Base-by-base conservation (phyloP, 192 early-diverging fungal species). In the Phycomyces blakesleeanus region DNA sequence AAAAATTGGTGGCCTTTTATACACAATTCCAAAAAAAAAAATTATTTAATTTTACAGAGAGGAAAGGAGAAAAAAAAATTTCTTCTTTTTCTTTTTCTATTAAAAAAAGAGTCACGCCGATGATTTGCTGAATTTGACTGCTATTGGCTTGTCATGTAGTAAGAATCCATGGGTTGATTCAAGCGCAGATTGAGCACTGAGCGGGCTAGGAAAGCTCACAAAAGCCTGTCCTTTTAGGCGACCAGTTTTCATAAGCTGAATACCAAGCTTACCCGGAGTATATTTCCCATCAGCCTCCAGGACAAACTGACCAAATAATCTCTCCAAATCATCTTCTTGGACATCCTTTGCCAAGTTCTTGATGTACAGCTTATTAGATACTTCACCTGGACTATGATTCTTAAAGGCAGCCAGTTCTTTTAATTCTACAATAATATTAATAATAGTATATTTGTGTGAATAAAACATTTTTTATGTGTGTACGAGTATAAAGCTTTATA, bases 201-300 rank as follows among this genome's bases (percentile, higher is more conserved):
- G 67, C 21, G 49, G 27, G 52, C 51, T 51, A 18, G 66, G 55
- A 62, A 82, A 76, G 6, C 38, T 70, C 15, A 81, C 62, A 53
- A 81, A 81, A 2, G 80, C 80, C 42, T 81, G 80, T 0, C 71
- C 79, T 29, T 70, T 68, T 52, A 82, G 42, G 41, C 74, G 59
- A 22, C 78, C 78, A 39, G 61, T 67, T 3, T 54, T 70, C 69
- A 81, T 68, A 5, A 81, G 42, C 41, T 63, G 55, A 47, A 81
- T 81, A n/a, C 53, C 57, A 51, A 72, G 57, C 10, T 68, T 49
- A 24, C 25, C 59, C 8, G 50, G 20, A 21, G 26, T 37, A 25
- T n/a, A 47, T 14, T 61, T 24, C n/a, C 38, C 54, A 11, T 68
- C n/a, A n/a, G n/a, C 39, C 27, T 50, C 44, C 6, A 41, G 8